Evolutionary conservation across 2,329 filamentous ascomycete species (phyloP).

Genomic region (Sclerotinia borealis): DNA sequence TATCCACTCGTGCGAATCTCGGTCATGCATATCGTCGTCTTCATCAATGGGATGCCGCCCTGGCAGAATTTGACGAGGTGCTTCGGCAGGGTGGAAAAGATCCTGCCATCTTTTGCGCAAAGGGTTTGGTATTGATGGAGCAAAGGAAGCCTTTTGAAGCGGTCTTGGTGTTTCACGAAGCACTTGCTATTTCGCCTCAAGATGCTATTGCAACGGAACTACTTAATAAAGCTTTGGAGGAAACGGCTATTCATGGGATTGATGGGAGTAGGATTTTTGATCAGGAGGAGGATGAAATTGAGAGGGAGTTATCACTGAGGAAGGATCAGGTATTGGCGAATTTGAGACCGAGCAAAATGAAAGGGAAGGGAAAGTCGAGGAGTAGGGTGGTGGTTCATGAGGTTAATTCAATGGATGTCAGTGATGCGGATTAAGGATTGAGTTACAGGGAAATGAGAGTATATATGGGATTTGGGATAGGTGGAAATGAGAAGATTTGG

Average conservation of each 20-base stretch:
- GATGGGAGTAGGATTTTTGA: slow-evolving; percentile 24
- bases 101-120: slow-evolving; percentile 70
- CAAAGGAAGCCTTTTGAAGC: slow-evolving; percentile 69
- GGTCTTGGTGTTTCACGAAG: slow-evolving; percentile 76
- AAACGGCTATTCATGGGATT: slow-evolving; percentile 41
- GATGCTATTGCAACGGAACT: slow-evolving; percentile 77
- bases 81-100: slow-evolving; percentile 77
- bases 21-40: slow-evolving; percentile 79
- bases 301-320: slow-evolving; percentile 44
- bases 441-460: background rate
- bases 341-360: slow-evolving; percentile 37
- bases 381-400: slow-evolving; percentile 33
- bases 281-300: slow-evolving; percentile 49
- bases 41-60: slow-evolving; percentile 61
- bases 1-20: slow-evolving; percentile 80
- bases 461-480: background rate
- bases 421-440: slow-evolving; percentile 42
- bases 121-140: slow-evolving; percentile 79
- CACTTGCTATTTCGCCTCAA: slow-evolving; percentile 70
- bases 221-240: slow-evolving; percentile 63
- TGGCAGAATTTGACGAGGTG: slow-evolving; percentile 81
- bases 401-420: slow-evolving; percentile 49
- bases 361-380: slow-evolving; percentile 39
- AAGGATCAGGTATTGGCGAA: slow-evolving; percentile 40
- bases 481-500: background rate